Conservation (phyloP, 257 asterid genomes). For the Capsicum pubescens region DNA sequence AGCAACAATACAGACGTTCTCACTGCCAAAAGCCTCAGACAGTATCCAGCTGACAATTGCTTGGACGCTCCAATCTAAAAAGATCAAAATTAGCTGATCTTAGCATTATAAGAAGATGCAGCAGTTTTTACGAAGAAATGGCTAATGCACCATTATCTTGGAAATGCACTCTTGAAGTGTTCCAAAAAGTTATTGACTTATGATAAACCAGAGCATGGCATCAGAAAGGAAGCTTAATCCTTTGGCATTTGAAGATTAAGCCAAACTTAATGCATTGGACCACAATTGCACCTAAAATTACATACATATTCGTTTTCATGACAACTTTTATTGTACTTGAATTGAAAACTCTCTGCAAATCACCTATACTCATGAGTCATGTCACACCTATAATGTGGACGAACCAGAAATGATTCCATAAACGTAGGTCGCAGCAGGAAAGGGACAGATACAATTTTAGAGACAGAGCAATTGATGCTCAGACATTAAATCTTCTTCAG, state of each 20-base stretch:
- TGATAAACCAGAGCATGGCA: not conserved
- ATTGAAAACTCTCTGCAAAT: not conserved
- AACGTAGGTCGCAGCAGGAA: not conserved
- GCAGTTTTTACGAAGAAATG: not conserved
- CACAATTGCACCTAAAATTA: not conserved
- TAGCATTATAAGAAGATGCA: slow-evolving; percentile 30
- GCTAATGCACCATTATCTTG: not conserved
- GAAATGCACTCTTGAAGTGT: not conserved
- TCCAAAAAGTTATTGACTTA: not conserved
- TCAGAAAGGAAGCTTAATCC: not conserved
- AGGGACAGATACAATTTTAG: not conserved
- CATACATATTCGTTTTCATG: not conserved
- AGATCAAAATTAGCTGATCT: slow-evolving; percentile 47
- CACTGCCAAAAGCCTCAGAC: slow-evolving; percentile 57
- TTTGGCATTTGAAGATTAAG: not conserved
- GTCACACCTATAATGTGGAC: not conserved
- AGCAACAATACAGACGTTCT: slow-evolving; percentile 65
- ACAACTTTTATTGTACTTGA: not conserved
- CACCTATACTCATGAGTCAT: not conserved
- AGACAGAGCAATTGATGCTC: not conserved
- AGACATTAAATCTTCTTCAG: not conserved
- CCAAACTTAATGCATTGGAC: not conserved
- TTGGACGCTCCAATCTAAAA: slow-evolving; percentile 95
- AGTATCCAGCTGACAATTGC: slow-evolving; percentile 83
- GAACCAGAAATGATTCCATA: not conserved